phyloP scores from a whole-genome alignment of 2,329 filamentous ascomycete species.

The Curvularia sp. region DNA sequence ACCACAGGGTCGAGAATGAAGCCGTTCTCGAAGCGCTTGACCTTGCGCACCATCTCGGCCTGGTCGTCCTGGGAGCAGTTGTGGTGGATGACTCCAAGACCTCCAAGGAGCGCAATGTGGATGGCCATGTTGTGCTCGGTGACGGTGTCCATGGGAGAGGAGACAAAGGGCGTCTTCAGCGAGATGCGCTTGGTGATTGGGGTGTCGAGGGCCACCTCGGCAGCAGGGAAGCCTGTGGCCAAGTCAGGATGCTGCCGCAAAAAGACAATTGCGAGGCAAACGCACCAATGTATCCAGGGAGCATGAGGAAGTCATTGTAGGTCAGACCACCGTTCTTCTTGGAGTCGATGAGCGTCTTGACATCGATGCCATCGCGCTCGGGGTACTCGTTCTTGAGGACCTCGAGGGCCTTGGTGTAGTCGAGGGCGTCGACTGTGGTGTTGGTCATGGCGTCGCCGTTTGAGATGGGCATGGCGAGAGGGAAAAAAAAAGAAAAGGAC shows the following conservation, averaged over 20 bases:
- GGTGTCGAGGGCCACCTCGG: slow-evolving; percentile 85
- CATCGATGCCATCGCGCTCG: slow-evolving; percentile 82
- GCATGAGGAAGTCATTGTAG: slow-evolving; percentile 97
- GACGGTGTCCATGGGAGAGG: slow-evolving; percentile 99
- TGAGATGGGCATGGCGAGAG: slow-evolving; percentile 71
- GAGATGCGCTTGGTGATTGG: slow-evolving; percentile 94
- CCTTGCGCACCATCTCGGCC: slow-evolving; percentile 98
- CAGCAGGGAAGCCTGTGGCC: slow-evolving; percentile 79
- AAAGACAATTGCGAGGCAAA: slow-evolving; percentile 18
- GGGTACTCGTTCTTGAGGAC: slow-evolving; percentile 79
- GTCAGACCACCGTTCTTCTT: slow-evolving; percentile 91
- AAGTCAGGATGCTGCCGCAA: slow-evolving; percentile 13
- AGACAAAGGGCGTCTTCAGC: slow-evolving; percentile 95
- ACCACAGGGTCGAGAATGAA: slow-evolving; percentile 97
- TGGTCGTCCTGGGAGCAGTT: slow-evolving; percentile 98
- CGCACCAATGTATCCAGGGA: slow-evolving; percentile 92
- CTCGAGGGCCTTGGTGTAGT: slow-evolving; percentile 78
- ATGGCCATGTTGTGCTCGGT: slow-evolving; percentile 99
- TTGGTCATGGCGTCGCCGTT: slow-evolving; percentile 68
- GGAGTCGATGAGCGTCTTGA: slow-evolving; percentile 87
- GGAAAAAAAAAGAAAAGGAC: slow-evolving; percentile 29
- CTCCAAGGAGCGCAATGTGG: slow-evolving; percentile 88
- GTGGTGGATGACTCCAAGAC: slow-evolving; percentile 96
- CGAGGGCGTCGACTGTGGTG: slow-evolving; percentile 66
- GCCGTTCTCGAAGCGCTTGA: slow-evolving; percentile 99